A percentile compares a stretch with the other conserved stretches of the same genome.
Evolutionary conservation across 1,139 yeast genomes (phyloP).

Genomic region (Saccharomyces pastorianus): DNA sequence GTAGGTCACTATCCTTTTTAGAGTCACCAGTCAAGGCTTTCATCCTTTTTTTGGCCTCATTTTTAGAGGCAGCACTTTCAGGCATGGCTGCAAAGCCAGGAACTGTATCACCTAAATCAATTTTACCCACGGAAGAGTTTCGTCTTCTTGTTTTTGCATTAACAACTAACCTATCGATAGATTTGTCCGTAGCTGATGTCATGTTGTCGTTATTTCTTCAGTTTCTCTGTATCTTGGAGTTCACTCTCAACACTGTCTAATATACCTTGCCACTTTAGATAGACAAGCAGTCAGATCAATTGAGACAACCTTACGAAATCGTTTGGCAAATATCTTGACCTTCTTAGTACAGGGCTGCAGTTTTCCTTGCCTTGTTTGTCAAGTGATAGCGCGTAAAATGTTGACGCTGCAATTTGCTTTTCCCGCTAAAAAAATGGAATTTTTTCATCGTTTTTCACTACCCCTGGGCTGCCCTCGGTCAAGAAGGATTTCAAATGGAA

Average conservation of each 20-base stretch:
- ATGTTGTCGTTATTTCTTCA: background rate
- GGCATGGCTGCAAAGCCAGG: slow-evolving; percentile 25
- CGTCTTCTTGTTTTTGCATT: slow-evolving; percentile 22
- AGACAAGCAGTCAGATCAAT: background rate
- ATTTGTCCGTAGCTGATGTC: background rate
- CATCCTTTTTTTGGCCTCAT: slow-evolving; percentile 18
- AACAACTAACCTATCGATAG: background rate
- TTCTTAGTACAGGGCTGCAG: background rate
- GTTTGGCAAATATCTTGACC: background rate
- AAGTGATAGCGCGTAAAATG: background rate
- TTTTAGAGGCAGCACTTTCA: slow-evolving; percentile 17
- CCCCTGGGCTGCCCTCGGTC: background rate
- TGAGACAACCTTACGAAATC: background rate
- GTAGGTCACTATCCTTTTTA: slow-evolving; percentile 16
- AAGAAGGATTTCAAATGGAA: background rate
- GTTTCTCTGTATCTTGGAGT: background rate
- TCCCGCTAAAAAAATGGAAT: background rate
- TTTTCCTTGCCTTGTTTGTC: background rate
- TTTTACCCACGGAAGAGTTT: slow-evolving; percentile 30
- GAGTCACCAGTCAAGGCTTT: slow-evolving; percentile 16
- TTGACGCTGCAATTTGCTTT: background rate
- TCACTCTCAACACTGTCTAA: background rate
- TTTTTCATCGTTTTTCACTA: background rate
- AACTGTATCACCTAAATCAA: slow-evolving; percentile 30
- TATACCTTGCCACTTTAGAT: background rate